phyloP scores from a whole-genome alignment of 1,284 basidiomycete genomes.

The Prillingera fragicola region DNA sequence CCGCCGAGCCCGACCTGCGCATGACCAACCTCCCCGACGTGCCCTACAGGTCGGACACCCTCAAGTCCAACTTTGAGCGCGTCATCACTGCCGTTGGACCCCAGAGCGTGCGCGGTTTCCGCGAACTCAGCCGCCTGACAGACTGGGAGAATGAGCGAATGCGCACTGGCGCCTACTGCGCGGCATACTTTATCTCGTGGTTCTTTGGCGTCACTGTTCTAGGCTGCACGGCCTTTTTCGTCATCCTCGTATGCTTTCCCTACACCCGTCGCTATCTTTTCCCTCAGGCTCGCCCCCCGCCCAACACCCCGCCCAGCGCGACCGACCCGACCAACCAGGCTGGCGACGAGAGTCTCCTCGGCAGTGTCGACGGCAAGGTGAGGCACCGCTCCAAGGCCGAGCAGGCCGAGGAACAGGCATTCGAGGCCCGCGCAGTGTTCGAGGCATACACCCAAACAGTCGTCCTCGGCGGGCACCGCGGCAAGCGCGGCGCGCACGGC shows the following conservation, averaged over 20 bases:
- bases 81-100: slow-evolving; percentile 53
- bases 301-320: background rate
- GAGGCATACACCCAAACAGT: slow-evolving; percentile 46
- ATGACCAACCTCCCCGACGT: slow-evolving; percentile 8
- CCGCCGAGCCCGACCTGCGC: slow-evolving; percentile 40
- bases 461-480: slow-evolving; percentile 19
- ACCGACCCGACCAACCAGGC: slow-evolving; percentile 10
- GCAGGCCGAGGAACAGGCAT: slow-evolving; percentile 50
- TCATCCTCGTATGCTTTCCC: slow-evolving; percentile 52
- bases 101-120: slow-evolving; percentile 49
- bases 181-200: slow-evolving; percentile 51
- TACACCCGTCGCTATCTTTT: slow-evolving; percentile 51
- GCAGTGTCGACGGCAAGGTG: slow-evolving; percentile 40
- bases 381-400: slow-evolving; percentile 47
- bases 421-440: slow-evolving; percentile 46
- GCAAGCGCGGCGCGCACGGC: slow-evolving; percentile 36
- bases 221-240: slow-evolving; percentile 45
- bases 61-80: slow-evolving; percentile 53
- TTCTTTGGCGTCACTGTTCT: slow-evolving; percentile 49
- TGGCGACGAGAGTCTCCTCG: slow-evolving; percentile 48
- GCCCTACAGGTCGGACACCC: slow-evolving; percentile 46
- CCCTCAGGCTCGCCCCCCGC: slow-evolving; percentile 45
- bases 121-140: slow-evolving; percentile 53
- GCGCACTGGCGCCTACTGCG: slow-evolving; percentile 50
- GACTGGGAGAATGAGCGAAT: slow-evolving; percentile 49